Percentiles rank a stretch among this genome's conserved stretches.
Conservation (phyloP, 768 basidiomycete species). For the Trametes cinnabarina region DNA sequence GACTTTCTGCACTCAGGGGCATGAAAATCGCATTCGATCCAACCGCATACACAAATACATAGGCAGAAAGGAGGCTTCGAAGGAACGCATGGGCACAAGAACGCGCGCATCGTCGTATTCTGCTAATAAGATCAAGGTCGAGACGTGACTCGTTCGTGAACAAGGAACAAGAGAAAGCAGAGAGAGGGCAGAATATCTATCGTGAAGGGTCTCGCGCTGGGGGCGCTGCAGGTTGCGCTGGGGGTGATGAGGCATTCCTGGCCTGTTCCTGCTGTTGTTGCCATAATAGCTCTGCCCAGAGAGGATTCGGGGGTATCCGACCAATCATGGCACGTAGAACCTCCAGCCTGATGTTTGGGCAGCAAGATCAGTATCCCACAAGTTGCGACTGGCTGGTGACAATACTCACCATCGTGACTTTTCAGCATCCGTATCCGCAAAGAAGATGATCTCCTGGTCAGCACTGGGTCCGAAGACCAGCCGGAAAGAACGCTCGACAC, state of each 20-base stretch:
- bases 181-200: background rate
- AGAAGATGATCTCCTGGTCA: slow-evolving; percentile 82
- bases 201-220: background rate
- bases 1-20: too few species aligned
- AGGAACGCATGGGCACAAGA: background rate
- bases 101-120: slow-evolving; percentile 5
- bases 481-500: slow-evolving; percentile 79
- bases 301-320: slow-evolving; percentile 85
- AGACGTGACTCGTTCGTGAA: background rate
- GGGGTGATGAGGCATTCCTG: slow-evolving; percentile 14
- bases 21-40: too few species aligned
- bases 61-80: too few species aligned
- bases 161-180: background rate
- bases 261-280: slow-evolving; percentile 61
- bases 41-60: too few species aligned
- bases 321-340: slow-evolving; percentile 83
- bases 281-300: slow-evolving; percentile 93
- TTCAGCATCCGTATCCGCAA: slow-evolving; percentile 86
- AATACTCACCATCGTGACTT: slow-evolving; percentile 76
- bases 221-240: background rate
- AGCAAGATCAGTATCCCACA: background rate
- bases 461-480: slow-evolving; percentile 64
- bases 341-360: slow-evolving; percentile 60
- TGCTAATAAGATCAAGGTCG: background rate
- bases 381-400: background rate